These are phyloP conservation scores for Coelastrella sp. DNA, from an alignment of 139 green algal genomes.

Conservation along the genomic window DNA sequence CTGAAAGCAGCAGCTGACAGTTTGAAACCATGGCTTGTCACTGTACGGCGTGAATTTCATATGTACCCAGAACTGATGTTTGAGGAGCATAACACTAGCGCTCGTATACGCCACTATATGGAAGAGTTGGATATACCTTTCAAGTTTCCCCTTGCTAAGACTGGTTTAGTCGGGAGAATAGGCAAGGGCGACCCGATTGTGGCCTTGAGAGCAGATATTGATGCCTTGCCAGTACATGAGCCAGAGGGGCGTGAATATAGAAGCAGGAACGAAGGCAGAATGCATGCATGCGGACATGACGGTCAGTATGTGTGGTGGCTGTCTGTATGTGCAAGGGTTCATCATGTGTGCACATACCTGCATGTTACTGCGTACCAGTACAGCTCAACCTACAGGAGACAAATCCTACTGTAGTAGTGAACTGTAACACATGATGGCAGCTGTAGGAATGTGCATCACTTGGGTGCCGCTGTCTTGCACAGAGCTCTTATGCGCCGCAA, in stretches of 20 bases:
- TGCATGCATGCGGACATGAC: slow-evolving; percentile 94
- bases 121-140: slow-evolving; percentile 76
- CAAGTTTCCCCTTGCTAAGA: slow-evolving; percentile 68
- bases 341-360: no score
- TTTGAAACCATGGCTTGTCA: slow-evolving; percentile 53
- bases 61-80: slow-evolving; percentile 75
- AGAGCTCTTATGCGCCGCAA: no score
- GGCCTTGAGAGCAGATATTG: slow-evolving; percentile 89
- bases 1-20: neutral
- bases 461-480: no score
- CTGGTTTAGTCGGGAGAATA: slow-evolving; percentile 84
- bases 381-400: no score
- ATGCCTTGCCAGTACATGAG: slow-evolving; percentile 87
- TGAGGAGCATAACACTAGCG: slow-evolving; percentile 79
- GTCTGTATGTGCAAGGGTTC: no score
- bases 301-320: no score
- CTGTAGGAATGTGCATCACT: no score
- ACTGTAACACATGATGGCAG: no score
- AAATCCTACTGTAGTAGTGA: no score
- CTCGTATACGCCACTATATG: slow-evolving; percentile 67
- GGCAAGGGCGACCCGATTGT: slow-evolving; percentile 75
- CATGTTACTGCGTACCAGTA: no score
- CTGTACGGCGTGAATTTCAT: slow-evolving; percentile 69
- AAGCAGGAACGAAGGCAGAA: slow-evolving; percentile 61
- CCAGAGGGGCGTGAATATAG: slow-evolving; percentile 49